Evolutionary conservation across 2,329 filamentous ascomycete genomes (phyloP).

Genomic region (Ophiocordyceps camponoti-floridani): DNA sequence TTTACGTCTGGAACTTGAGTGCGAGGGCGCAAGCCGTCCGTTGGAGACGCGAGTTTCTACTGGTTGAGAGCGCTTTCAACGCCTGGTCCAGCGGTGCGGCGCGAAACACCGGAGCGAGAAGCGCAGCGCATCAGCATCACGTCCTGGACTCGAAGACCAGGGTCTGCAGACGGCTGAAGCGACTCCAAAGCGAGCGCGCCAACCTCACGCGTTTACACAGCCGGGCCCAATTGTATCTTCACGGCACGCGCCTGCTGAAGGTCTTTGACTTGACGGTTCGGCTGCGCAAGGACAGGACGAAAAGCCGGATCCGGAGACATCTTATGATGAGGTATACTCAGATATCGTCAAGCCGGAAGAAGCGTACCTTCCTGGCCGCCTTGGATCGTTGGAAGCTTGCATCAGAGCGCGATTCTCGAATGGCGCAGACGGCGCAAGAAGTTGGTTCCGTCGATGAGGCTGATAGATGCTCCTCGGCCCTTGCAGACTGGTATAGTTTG

Average conservation of each 20-base stretch:
- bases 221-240: slow-evolving; percentile 14
- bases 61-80: slow-evolving; percentile 9
- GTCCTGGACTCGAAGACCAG: slow-evolving; percentile 1
- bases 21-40: slow-evolving; percentile 15
- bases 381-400: slow-evolving; percentile 13
- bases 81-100: slow-evolving; percentile 10
- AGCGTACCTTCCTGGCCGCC: slow-evolving; percentile 13
- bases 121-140: not conserved
- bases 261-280: slow-evolving; percentile 10
- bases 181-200: slow-evolving; percentile 2
- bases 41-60: slow-evolving; percentile 15
- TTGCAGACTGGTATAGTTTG: slow-evolving; percentile 8
- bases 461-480: slow-evolving; percentile 1
- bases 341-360: slow-evolving; percentile 14
- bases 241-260: slow-evolving; percentile 10
- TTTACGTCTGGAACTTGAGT: slow-evolving; percentile 15
- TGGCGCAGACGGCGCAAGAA: slow-evolving; percentile 5
- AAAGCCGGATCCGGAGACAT: slow-evolving; percentile 12
- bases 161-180: slow-evolving; percentile 4
- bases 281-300: slow-evolving; percentile 10
- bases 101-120: not conserved
- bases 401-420: slow-evolving; percentile 3
- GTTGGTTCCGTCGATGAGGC: slow-evolving; percentile 3
- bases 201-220: slow-evolving; percentile 6
- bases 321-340: slow-evolving; percentile 18